Base-by-base conservation (phyloP, 495 filamentous ascomycete genomes). In the Penicillium simplicissimum region DNA sequence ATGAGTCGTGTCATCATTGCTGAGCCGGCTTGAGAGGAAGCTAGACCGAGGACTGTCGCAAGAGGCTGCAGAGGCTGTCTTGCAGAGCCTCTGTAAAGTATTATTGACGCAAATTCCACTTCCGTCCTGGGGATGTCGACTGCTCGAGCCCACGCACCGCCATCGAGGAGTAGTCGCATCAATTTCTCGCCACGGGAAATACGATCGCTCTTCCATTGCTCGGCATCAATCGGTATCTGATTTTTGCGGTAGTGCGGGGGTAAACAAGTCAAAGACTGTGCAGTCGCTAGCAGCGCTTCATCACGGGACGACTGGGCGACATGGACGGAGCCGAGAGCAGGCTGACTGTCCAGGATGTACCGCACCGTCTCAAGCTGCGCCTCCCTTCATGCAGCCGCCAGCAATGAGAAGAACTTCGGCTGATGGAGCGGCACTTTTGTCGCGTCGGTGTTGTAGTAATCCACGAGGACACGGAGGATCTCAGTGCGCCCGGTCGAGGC, bases 11-110 rank as follows among this genome's bases (percentile, higher is more conserved):
- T 48, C 43, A 48, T 21, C 9, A 48, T 13, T 19, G 38, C 52
- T 3, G n/a, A 54, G 8, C 52, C 34, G 52, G 10, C 52, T 54
- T n/a, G 0, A 54, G 52, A 54, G n/a, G 52, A 54, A 9, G 52
- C 34, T 23, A 54, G 31, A 54, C 52, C 34, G 35, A 54, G 52
- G 23, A 54, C 52, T 17, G 52, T 54, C 37, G 33, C 28, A 54
- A 37, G 19, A 33, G 52, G 37, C 17, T 38, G 34, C 13, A 54
- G 33, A 25, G 34, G 52, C 31, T 25, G 15, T 38, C n/a, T 19
- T 38, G 8, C 52, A 54, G 33, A 37, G 10, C 31, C 52, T 4
- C 52, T 33, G 21, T 0, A 54, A n/a, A 54, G 28, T 37, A 54
- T 3, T n/a, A 19, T 23, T 37, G 34, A 13, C 33, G 52, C 52